phyloP scores from a whole-genome alignment of 495 filamentous ascomycete genomes.

The Aspergillus conjunctus region DNA sequence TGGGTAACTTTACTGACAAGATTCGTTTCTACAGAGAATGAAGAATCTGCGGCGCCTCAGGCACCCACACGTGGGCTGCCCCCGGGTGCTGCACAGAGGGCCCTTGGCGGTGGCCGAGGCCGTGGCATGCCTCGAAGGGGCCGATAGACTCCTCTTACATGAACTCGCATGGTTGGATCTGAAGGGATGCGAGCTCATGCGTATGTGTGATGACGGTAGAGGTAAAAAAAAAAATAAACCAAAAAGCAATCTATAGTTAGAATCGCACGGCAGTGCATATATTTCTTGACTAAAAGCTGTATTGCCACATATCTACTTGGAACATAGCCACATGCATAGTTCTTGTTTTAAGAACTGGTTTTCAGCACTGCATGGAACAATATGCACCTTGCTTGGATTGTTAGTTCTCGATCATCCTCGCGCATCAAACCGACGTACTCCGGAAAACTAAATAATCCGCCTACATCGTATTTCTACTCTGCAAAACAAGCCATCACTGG shows the following conservation, averaged over 20 bases:
- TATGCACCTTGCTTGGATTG: too few species aligned
- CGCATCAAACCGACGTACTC: too few species aligned
- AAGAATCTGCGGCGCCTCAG: slow-evolving; percentile 82
- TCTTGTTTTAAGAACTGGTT: not conserved
- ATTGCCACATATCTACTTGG: not conserved
- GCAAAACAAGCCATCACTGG: too few species aligned
- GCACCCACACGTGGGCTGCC: slow-evolving; percentile 77
- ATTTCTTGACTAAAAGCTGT: not conserved
- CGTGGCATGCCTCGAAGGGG: slow-evolving; percentile 77
- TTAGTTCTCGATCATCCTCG: too few species aligned
- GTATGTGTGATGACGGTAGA: not conserved
- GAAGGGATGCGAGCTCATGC: not conserved
- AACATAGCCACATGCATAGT: not conserved
- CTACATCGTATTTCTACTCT: too few species aligned
- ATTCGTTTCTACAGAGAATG: slow-evolving; percentile 60
- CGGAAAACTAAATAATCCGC: too few species aligned
- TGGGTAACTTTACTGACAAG: slow-evolving; percentile 23
- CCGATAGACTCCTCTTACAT: slow-evolving; percentile 29
- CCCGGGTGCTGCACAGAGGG: slow-evolving; percentile 89
- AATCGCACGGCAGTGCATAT: slow-evolving; percentile 17
- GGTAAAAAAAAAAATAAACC: slow-evolving; percentile 21
- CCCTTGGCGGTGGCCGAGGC: slow-evolving; percentile 77
- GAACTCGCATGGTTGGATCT: slow-evolving; percentile 5
- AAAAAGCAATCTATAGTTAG: slow-evolving; percentile 19
- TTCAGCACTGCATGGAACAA: too few species aligned